These are phyloP conservation scores for Dictyostelium firmibasis DNA, from an alignment of 78 protist species.

Conservation along the genomic window DNA sequence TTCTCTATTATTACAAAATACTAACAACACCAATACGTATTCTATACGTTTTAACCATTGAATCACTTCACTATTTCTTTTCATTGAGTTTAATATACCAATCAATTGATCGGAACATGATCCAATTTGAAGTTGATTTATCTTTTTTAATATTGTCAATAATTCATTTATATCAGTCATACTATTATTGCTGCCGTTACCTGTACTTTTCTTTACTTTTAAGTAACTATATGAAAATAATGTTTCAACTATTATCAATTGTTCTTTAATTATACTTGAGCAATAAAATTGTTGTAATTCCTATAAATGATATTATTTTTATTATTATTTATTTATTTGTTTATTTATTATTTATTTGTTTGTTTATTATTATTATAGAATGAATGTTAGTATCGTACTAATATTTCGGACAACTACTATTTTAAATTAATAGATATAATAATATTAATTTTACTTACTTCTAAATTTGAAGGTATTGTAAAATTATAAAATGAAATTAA, in stretches of 20 bases:
- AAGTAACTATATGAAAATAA: conserved; percentile 18
- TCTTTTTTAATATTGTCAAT: background rate
- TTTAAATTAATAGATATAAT: background rate
- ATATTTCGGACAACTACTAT: too few species aligned
- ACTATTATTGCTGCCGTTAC: too few species aligned
- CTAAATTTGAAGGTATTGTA: conserved; percentile 26
- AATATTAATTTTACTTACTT: background rate
- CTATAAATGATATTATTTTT: background rate
- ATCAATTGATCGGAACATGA: background rate
- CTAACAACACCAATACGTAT: background rate
- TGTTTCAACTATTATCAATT: conserved; percentile 2
- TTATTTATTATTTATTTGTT: too few species aligned
- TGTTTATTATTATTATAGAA: too few species aligned
- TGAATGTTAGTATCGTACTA: too few species aligned
- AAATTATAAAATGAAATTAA: conserved; percentile 11
- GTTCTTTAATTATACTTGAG: background rate
- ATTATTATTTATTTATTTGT: too few species aligned
- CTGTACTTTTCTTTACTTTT: background rate
- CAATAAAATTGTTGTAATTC: conserved; percentile 26
- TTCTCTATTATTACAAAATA: background rate
- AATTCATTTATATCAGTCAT: background rate
- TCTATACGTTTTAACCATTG: background rate
- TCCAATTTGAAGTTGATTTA: conserved; percentile 11
- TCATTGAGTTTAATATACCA: background rate
- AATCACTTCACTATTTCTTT: background rate